Evolutionary conservation across 2,329 filamentous ascomycete species (phyloP).

Genomic region (Fusarium burgessii): DNA sequence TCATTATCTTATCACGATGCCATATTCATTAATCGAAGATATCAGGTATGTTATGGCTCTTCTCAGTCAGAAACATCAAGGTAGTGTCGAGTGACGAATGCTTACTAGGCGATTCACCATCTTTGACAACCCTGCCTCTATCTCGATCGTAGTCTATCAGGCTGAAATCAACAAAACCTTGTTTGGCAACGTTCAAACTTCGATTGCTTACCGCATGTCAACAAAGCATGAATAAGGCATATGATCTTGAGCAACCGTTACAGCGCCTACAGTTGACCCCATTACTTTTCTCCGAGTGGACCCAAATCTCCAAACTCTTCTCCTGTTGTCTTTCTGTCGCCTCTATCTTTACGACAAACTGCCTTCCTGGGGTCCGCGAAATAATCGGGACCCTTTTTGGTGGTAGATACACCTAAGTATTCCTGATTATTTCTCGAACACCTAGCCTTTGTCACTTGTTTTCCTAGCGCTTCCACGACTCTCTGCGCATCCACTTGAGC

Average conservation of each 20-base stretch:
- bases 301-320: constrained; percentile 30
- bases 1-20: background rate
- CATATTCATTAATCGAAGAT: background rate
- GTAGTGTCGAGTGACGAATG: background rate
- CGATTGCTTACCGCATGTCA: background rate
- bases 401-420: too few species aligned
- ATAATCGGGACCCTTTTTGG: too few species aligned
- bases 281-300: constrained; percentile 25
- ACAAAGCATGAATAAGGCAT: background rate
- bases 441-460: background rate
- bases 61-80: background rate
- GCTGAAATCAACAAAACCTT: constrained; percentile 1
- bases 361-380: background rate
- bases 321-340: constrained; percentile 20
- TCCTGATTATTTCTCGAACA: too few species aligned
- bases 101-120: background rate
- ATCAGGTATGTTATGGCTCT: background rate
- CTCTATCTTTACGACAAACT: constrained; percentile 25
- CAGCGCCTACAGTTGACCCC: background rate
- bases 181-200: background rate
- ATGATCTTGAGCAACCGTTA: constrained; percentile 18
- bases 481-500: constrained; percentile 42
- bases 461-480: constrained; percentile 45
- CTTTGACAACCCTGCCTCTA: background rate
- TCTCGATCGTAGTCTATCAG: constrained; percentile 13